Evolutionary conservation across 2,329 filamentous ascomycete genomes (phyloP), one percentile per base, ranked within the genome.

Genomic region (Metarhizium humberi): DNA sequence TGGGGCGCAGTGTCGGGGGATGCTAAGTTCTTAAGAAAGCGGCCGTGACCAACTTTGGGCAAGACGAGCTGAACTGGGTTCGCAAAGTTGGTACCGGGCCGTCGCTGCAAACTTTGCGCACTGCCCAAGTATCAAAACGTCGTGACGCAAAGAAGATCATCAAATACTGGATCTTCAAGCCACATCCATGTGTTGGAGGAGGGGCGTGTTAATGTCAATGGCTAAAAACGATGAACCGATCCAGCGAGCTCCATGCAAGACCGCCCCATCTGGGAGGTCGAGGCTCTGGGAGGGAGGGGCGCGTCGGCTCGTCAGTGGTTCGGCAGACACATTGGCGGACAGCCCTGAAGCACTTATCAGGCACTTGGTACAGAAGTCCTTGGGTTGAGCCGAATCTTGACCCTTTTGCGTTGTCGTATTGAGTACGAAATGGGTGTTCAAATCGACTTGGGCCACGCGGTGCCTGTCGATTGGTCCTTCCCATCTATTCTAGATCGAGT

Each of bases 91-190:
- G 46, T 38, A 43, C 40, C 47, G 38, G 47, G 25, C 29, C 47
- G 40, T 50, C 47, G 53, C n/a, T 46, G n/a, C 46, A 16, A 43
- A 34, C 18, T n/a, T 30, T 13, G 36, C n/a, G 4, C 18, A 34
- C 14, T 50, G 34, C 20, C 13, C 10, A 43, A 32, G 16, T 30
- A 54, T 50, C 34, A 30, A 38, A 10, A 6, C 30, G n/a, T 49
- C 6, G 45, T 53, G 52, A 51, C 48, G 48, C 47, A 45, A 50
- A 49, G n/a, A 14, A 5, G 52, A 5, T 46, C 13, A 25, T 20
- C 20, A 3, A 30, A 50, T 49, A 32, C 52, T 55, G 53, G 53
- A 55, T 45, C 53, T 45, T 42, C 48, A 55, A 46, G 53, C 53
- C 53, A 55, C 53, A 20, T 18, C 34, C n/a, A 32, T 25, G 10